Conservation (phyloP, 2,329 filamentous ascomycete species). For the Juglanconis juglandina region DNA sequence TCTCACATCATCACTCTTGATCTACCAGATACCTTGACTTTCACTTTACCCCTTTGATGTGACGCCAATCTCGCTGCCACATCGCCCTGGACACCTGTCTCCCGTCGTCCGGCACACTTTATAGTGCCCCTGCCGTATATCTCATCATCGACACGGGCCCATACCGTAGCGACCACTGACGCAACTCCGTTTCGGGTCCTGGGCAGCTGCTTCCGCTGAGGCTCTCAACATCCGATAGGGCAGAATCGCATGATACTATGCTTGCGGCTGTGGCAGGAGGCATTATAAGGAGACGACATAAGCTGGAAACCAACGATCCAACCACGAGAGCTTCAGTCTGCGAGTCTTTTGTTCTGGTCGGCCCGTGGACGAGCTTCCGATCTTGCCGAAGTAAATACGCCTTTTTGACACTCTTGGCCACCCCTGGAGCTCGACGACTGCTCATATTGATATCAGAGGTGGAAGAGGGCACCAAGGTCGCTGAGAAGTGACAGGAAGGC, state of each 20-base stretch:
- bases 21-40: slow-evolving; percentile 5
- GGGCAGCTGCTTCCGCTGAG: not conserved
- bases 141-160: not conserved
- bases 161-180: not conserved
- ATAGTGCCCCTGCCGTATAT: slow-evolving; percentile 9
- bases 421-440: not conserved
- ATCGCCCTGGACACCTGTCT: slow-evolving; percentile 1
- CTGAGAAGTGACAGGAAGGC: not conserved
- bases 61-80: slow-evolving; percentile 7
- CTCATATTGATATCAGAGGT: not conserved
- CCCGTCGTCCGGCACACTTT: slow-evolving; percentile 10
- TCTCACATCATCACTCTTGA: slow-evolving; percentile 7
- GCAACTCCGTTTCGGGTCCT: not conserved
- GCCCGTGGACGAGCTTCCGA: not conserved
- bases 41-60: not conserved
- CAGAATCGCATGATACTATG: not conserved
- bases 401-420: not conserved
- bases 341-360: not conserved
- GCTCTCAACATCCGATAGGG: not conserved
- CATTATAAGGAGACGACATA: not conserved
- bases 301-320: not conserved
- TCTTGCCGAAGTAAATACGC: not conserved
- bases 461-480: not conserved
- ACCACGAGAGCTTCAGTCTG: not conserved
- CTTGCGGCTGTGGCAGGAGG: not conserved